These are phyloP conservation scores for Coemansia sp. DNA, from an alignment of 192 early-diverging fungal genomes.

Conservation along the genomic window DNA sequence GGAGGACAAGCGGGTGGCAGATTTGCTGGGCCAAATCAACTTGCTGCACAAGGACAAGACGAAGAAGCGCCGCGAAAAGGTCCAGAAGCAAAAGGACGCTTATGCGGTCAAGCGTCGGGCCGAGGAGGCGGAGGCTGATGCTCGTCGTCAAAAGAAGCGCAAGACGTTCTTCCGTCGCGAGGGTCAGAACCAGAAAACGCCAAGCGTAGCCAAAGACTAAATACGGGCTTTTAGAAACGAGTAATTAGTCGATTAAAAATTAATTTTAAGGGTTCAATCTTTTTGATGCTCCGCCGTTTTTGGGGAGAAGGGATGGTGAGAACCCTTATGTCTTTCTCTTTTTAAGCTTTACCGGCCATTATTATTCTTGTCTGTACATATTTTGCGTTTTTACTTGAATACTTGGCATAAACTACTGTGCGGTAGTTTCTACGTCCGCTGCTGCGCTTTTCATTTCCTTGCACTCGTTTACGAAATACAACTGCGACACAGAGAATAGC, in stretches of 20 bases:
- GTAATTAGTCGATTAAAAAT: background rate
- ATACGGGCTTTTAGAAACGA: too few relatives aligned
- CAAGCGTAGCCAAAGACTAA: background rate
- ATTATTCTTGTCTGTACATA: background rate
- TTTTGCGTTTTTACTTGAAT: background rate
- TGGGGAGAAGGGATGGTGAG: background rate
- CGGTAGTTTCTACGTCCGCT: background rate
- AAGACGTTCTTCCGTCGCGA: conserved; percentile 71
- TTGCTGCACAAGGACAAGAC: conserved; percentile 70
- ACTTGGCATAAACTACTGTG: background rate
- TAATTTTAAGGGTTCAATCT: background rate
- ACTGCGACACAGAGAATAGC: background rate
- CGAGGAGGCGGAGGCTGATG: conserved; percentile 52
- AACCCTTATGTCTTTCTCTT: conserved; percentile 6
- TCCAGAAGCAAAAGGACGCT: conserved; percentile 58
- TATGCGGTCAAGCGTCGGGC: conserved; percentile 56
- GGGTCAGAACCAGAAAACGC: conserved; percentile 47
- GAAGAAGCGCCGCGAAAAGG: conserved; percentile 63
- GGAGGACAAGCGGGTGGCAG: conserved; percentile 84
- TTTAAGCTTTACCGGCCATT: background rate
- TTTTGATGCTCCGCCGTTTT: background rate
- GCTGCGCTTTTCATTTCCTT: background rate
- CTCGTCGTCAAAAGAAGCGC: conserved; percentile 66
- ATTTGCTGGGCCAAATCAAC: conserved; percentile 82
- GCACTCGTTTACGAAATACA: background rate